Percentiles rank a stretch among this genome's conserved stretches.
These are phyloP conservation scores for Cornus suecica DNA, from an alignment of 148 eudicot species.

Conservation along the genomic window DNA sequence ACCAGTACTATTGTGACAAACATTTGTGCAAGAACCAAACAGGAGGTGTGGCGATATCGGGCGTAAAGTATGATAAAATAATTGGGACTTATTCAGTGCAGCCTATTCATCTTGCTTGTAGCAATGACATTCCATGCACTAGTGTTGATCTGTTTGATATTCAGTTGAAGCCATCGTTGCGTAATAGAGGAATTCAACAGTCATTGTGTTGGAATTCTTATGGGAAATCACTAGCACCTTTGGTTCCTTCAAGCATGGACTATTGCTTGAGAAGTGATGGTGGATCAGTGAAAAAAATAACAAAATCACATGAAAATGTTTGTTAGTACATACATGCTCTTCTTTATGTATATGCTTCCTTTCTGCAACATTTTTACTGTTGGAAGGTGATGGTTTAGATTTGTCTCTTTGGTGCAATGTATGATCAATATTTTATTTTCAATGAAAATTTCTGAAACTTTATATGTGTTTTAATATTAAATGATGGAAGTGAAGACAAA, in stretches of 20 bases:
- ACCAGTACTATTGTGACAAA: slow-evolving; percentile 78
- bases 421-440: background rate
- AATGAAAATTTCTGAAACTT: background rate
- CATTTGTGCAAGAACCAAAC: slow-evolving; percentile 63
- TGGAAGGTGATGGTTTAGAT: background rate
- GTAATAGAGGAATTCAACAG: slow-evolving; percentile 23
- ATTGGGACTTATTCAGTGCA: slow-evolving; percentile 59
- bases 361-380: slow-evolving; percentile 6
- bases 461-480: background rate
- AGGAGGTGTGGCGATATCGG: slow-evolving; percentile 58
- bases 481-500: background rate
- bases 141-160: slow-evolving; percentile 49
- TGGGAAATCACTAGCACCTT: slow-evolving; percentile 57
- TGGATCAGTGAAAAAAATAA: slow-evolving; percentile 28
- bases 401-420: background rate
- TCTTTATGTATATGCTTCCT: background rate
- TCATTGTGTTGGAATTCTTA: slow-evolving; percentile 64
- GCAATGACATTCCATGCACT: slow-evolving; percentile 55
- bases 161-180: slow-evolving; percentile 36
- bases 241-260: slow-evolving; percentile 58
- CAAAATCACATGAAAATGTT: slow-evolving; percentile 32
- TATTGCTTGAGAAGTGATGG: slow-evolving; percentile 50
- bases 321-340: slow-evolving; percentile 24
- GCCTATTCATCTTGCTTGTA: slow-evolving; percentile 72
- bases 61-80: slow-evolving; percentile 42